Evolutionary conservation across 163 green algal genomes (phyloP).

Genomic region (Trebouxiophyceae sp.): DNA sequence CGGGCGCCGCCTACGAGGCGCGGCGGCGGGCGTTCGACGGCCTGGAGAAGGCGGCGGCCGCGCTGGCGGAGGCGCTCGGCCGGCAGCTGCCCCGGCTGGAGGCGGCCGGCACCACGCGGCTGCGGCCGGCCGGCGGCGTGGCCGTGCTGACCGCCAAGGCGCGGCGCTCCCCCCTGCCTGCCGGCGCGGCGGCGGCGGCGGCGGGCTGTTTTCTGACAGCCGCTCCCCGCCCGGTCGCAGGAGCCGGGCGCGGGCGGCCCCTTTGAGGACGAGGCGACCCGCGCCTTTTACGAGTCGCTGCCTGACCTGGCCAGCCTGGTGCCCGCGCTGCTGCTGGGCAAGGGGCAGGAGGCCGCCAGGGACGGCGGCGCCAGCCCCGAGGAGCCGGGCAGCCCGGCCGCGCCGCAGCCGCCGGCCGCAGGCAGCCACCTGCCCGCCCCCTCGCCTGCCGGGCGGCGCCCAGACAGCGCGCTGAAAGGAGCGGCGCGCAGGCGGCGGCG

Average conservation of each 20-base stretch:
- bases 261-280: constrained; percentile 56
- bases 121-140: constrained; percentile 15
- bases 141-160: constrained; percentile 4
- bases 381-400: not conserved
- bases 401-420: too few species aligned
- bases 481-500: not conserved
- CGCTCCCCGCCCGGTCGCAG: too few species aligned
- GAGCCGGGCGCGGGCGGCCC: constrained; percentile 3
- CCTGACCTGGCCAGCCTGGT: constrained; percentile 60
- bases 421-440: too few species aligned
- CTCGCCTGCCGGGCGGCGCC: too few species aligned
- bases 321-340: constrained; percentile 58
- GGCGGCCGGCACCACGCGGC: constrained; percentile 36
- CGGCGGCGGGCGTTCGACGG: constrained; percentile 41
- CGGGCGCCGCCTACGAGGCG: constrained; percentile 54
- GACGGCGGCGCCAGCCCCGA: not conserved
- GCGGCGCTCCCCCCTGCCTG: not conserved
- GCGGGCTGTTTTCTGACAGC: not conserved
- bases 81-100: constrained; percentile 42
- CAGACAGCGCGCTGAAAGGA: too few species aligned
- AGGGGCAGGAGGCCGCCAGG: not conserved
- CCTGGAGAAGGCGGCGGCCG: constrained; percentile 28
- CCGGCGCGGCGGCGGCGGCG: too few species aligned
- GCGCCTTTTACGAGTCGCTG: constrained; percentile 61
- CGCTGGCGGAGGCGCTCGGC: constrained; percentile 46